Evolutionary conservation across 2,329 filamentous ascomycete species (phyloP), one percentile per base, ranked within the genome.

Genomic region (Fusarium sp.): DNA sequence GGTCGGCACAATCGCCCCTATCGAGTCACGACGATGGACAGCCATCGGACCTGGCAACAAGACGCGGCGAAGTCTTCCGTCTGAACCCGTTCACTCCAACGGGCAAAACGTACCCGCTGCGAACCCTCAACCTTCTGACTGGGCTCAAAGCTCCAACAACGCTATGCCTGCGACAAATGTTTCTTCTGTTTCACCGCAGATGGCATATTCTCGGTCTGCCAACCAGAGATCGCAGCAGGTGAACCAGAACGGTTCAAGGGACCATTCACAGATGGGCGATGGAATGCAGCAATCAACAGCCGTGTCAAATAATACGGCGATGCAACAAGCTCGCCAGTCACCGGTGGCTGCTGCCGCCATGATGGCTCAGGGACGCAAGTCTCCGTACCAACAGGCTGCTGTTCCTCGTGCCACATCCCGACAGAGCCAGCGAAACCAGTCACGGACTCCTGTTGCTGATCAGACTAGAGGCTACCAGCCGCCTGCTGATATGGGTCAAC

Each of bases 361-460:
- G 79, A 74, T 80, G 48, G 68, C 81, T 1, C 77, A 79, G 3
- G 76, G 78, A 10, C 81, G 80, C 41, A 76, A 75, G 34, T 83
- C 83, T 18, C 80, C 81, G 0, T 80, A 81, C 34, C 79, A 82
- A 67, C 70, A 77, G 37, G 63, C 68, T 52, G 67, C 73, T 39
- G 68, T 72, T 27, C 68, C 81, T 61, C 77, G 78, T 27, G 74
- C 80, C 13, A 79, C 79, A 66, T 84, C 84, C 14, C 77, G 81
- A 61, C 81, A 83, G 52, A 78, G 80, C 3, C 82, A 83, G n/a
- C 80, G 81, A 48, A 68, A 78, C 1, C 80, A 82, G 63, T 80
- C 71, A 6, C 79, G 74, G 18, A 81, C 82, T 25, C 79, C 82
- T 5, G 72, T 76, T 20, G 67, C 66, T n/a, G 73, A 80, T 6